Base-by-base conservation (phyloP, 768 basidiomycete genomes). In the Serendipita sp. region DNA sequence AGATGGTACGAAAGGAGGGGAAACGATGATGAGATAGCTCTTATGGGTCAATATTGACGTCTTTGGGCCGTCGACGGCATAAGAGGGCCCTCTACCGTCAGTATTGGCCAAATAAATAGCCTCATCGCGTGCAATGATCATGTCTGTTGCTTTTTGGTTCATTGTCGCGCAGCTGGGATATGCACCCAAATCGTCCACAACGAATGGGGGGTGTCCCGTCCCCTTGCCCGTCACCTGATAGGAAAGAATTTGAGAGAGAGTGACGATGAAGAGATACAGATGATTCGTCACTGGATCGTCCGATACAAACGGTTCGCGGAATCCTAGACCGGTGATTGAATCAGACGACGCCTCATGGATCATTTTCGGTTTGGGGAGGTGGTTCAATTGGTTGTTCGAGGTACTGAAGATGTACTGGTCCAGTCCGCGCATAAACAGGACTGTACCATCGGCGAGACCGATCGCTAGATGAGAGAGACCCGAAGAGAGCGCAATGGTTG, bases 381-480 rank as follows among this genome's bases (percentile, higher is more conserved):
- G 72, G 13, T 85, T 84, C 11, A 91, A 75, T 3, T 86, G 79
- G 11, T 17, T 22, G 17, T 78, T 73, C 11, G 84, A 82, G 17
- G 71, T 67, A 50, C 88, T 82, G 2, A 85, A 79, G 34, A 95
- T 77, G 1, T 92, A 92, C 70, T 97, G 93, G 71, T 94, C 86
- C 20, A 97, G 77, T 69, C 97, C 90, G 4, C 90, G 83, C 71
- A 90, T 95, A 16, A 96, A 77, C 7, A 98, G 78, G 16, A 96
- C 94, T 0, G 89, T 89, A 26, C 96, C 96, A 69, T 97, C 94
- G 3, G 85, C 92, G n/a, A 98, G 81, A 14, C 94, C 96, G 42
- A 98, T 81, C 3, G 94, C 86, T 26, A 99, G 82, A 71, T 93
- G 89, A 0, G 88, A 82, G 2, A 96, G 77, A 17, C 80, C 79